Base-by-base conservation (phyloP, 2,329 filamentous ascomycete species). In the Hymenoscyphus albidus region DNA sequence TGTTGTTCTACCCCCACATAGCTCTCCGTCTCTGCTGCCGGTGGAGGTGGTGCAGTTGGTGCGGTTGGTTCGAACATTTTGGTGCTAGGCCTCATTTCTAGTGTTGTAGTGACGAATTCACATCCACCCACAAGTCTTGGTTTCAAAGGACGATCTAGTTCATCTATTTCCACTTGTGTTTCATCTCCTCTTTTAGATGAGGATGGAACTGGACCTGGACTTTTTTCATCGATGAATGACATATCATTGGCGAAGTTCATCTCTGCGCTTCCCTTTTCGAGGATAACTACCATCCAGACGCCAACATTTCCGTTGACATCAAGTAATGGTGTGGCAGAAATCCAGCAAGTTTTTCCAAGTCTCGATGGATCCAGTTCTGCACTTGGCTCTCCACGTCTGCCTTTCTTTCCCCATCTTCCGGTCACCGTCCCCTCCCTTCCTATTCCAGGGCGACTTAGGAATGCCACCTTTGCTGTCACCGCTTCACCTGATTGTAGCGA, bases 251-350 rank as follows among this genome's bases (percentile, higher is more conserved):
- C 44, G n/a, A 10, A 51, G 27, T 51, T 51, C 3, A 42, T 60
- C 22, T 60, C 39, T 31, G 38, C n/a, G 22, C 58, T 42, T 12
- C 38, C n/a, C 3, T 60, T 60, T 27, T 68, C 64, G 13, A 68
- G 48, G n/a, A 68, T 60, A 2, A 68, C 62, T 14, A 68, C 60
- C 66, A 68, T 66, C 66, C 64, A 68, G 3, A 68, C 66, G 1
- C 66, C 66, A 6, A 63, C 58, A 5, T 48, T 58, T 7, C 64
- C 62, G 22, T 64, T 61, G 1, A 22, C 39, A 35, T 63, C 66
- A 2, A 66, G 32, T 31, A 68, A 18, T 6, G 64, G 66, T n/a
- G 64, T 68, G 4, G 62, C 64, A 12, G 64, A 66, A 13, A 68
- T 63, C 64, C 62, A 68, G 5, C 39, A 60, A 12, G 58, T 51